These are phyloP conservation scores for Erythrobasidium hasegawianum DNA, from an alignment of 1,284 basidiomycete genomes.

Conservation along the genomic window DNA sequence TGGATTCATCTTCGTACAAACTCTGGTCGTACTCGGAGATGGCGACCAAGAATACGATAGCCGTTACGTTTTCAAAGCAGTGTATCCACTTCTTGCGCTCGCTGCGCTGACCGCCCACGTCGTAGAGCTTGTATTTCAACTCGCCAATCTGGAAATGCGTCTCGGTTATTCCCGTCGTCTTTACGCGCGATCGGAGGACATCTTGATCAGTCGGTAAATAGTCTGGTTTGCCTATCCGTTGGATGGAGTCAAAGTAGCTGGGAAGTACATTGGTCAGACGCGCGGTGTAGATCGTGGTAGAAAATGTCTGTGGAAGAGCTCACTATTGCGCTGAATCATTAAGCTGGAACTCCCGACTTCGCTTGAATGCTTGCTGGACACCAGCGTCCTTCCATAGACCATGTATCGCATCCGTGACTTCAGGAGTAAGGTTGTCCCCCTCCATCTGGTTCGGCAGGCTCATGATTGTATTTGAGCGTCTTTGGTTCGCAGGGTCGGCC, in stretches of 20 bases:
- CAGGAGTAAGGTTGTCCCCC: constrained; percentile 68
- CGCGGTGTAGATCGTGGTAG: too few species aligned
- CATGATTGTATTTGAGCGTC: constrained; percentile 71
- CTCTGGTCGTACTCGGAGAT: constrained; percentile 83
- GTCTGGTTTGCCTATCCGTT: constrained; percentile 68
- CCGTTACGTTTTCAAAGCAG: constrained; percentile 90
- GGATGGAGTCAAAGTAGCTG: constrained; percentile 85
- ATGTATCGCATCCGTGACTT: constrained; percentile 64
- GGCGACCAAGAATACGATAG: constrained; percentile 86
- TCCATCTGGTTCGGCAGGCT: constrained; percentile 81
- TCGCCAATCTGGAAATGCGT: constrained; percentile 81
- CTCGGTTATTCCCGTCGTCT: constrained; percentile 96
- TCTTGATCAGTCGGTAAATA: constrained; percentile 76
- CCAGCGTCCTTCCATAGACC: constrained; percentile 72
- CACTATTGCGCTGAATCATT: constrained; percentile 90
- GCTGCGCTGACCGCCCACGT: constrained; percentile 84
- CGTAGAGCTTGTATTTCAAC: constrained; percentile 46
- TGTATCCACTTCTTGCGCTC: constrained; percentile 83
- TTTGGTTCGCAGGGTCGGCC: constrained; percentile 62
- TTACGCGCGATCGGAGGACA: constrained; percentile 78
- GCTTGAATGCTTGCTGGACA: constrained; percentile 75
- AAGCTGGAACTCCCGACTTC: constrained; percentile 89
- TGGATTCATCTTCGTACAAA: constrained; percentile 46
- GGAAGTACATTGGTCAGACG: too few species aligned
- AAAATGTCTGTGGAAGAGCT: constrained; percentile 45